Conservation (phyloP, 495 filamentous ascomycete species). For the Pyrenula aspistea region DNA sequence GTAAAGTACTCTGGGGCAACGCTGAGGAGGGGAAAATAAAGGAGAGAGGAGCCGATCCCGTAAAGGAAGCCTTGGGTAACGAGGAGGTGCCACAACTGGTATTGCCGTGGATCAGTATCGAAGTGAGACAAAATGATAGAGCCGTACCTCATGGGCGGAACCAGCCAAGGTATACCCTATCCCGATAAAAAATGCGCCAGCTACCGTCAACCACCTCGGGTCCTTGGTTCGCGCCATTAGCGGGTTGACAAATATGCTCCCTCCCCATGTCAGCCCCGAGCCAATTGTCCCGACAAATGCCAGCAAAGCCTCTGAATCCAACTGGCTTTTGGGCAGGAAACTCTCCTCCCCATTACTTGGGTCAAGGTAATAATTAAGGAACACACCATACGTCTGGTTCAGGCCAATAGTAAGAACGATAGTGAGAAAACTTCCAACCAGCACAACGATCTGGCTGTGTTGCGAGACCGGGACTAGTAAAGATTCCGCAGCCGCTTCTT, state of each 20-base stretch:
- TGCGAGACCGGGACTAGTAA: slow-evolving; percentile 21
- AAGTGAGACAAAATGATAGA: too few relatives aligned
- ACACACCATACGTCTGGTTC: slow-evolving; percentile 35
- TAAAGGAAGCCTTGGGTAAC: slow-evolving; percentile 35
- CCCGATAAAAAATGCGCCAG: slow-evolving; percentile 12
- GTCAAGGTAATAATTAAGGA: slow-evolving; percentile 36
- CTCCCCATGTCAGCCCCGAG: slow-evolving; percentile 35
- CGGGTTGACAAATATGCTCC: slow-evolving; percentile 34
- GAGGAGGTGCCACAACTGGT: slow-evolving; percentile 32
- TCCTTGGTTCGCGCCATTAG: slow-evolving; percentile 28
- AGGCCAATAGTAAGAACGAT: slow-evolving; percentile 37
- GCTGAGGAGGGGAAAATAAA: slow-evolving; percentile 35
- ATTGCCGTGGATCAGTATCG: neutral
- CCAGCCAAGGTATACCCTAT: slow-evolving; percentile 13
- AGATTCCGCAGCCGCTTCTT: too few relatives aligned
- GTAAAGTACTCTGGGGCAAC: slow-evolving; percentile 39
- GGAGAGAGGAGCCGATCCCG: slow-evolving; percentile 32
- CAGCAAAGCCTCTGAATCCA: slow-evolving; percentile 18
- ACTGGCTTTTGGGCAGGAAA: slow-evolving; percentile 4
- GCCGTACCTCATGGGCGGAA: slow-evolving; percentile 19
- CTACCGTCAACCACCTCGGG: slow-evolving; percentile 11
- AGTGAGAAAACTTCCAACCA: slow-evolving; percentile 28
- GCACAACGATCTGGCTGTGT: slow-evolving; percentile 28
- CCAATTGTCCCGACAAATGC: slow-evolving; percentile 38
- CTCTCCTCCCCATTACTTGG: slow-evolving; percentile 20